Percentiles rank a stretch among this genome's conserved stretches.
phyloP scores from a whole-genome alignment of 352 stramenopile species.

The Aphanomyces stellatus region DNA sequence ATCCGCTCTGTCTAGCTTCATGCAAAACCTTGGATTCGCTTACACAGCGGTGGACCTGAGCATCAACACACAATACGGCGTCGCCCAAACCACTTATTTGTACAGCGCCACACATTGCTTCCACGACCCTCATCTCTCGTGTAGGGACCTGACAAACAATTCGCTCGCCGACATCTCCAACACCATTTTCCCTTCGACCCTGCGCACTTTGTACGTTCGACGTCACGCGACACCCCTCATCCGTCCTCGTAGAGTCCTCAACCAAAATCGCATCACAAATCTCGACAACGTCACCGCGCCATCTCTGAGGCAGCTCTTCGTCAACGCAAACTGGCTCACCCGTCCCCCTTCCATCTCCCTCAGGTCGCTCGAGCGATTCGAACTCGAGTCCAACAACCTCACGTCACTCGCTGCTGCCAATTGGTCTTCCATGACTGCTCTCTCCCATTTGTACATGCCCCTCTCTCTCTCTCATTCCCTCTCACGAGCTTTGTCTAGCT shows the following conservation, averaged over 20 bases:
- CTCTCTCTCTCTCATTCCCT: no score
- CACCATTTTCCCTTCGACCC: neutral
- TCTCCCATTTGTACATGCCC: neutral
- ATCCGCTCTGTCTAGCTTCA: neutral
- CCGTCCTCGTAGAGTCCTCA: neutral
- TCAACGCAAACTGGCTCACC: neutral
- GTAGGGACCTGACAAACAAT: neutral
- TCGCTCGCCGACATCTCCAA: conserved; percentile 2
- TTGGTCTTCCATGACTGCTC: neutral
- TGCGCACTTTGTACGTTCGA: neutral
- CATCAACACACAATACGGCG: neutral
- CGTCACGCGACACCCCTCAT: no score
- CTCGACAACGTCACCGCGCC: neutral
- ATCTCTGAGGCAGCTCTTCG: neutral
- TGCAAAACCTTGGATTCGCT: neutral
- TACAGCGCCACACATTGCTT: neutral
- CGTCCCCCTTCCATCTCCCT: neutral
- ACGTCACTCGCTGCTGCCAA: neutral
- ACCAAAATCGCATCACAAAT: neutral
- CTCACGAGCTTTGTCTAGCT: no score
- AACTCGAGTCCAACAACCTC: neutral
- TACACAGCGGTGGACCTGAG: neutral
- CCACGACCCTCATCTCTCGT: neutral
- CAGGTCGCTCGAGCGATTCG: neutral
- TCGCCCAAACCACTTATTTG: neutral